A percentile compares a stretch with the other conserved stretches of the same genome.
phyloP scores from a whole-genome alignment of 805 yeast genomes.

The Nakazawaea ishiwadae region DNA sequence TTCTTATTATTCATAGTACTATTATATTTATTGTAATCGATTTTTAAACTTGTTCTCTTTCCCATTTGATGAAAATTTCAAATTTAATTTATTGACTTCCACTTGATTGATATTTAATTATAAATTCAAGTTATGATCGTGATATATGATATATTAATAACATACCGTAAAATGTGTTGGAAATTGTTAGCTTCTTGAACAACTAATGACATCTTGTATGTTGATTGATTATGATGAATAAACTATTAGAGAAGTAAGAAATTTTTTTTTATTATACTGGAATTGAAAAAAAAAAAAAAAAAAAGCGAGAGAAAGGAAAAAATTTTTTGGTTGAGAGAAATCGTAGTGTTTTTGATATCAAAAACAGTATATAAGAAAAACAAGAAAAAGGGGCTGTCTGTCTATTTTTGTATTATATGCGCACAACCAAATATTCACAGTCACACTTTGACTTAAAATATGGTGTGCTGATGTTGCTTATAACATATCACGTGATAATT shows the following conservation, averaged over 20 bases:
- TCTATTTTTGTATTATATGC: no score
- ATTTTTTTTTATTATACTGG: constrained; percentile 11
- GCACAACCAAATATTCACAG: no score
- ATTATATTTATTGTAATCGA: no score
- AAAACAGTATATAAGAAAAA: no score
- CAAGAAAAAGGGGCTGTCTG: no score
- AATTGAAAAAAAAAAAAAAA: background rate
- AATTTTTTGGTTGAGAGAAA: constrained; percentile 3
- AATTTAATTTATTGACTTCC: background rate
- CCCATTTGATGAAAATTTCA: background rate
- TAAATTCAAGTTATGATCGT: background rate
- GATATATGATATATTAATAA: constrained; percentile 17
- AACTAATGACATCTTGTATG: constrained; percentile 80
- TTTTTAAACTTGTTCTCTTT: no score
- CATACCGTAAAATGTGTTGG: constrained; percentile 99
- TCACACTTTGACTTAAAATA: no score
- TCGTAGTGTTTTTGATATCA: no score
- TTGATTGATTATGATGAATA: background rate
- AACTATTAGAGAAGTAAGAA: background rate
- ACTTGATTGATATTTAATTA: background rate
- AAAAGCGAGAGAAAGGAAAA: constrained; percentile 5
- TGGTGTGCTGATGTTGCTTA: no score
- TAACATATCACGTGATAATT: no score
- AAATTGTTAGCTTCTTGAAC: constrained; percentile 98
- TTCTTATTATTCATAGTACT: no score